Base-by-base conservation (phyloP, 495 filamentous ascomycete species). In the Penicillium steckii region DNA sequence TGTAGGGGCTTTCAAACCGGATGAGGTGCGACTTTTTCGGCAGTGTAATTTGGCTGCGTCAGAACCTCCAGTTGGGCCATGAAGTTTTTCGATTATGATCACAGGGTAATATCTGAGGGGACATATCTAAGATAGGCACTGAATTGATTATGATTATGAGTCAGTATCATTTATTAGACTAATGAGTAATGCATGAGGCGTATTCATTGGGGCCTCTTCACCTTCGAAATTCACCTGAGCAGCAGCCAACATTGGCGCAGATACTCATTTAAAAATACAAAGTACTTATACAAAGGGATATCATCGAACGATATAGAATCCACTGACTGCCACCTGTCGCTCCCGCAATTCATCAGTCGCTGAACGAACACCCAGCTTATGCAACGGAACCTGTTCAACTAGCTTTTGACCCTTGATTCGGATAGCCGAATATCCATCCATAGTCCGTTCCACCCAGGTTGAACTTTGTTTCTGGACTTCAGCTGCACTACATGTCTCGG, bases 21-120 rank as follows among this genome's bases (percentile, higher is more conserved):
- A 86, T 27, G 86, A 90, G 71, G 80, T 88, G 21, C 67, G 87
- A 22, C 53, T 91, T 50, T 90, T 91, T 56, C 69, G 86, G 48
- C 87, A 91, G 73, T 89, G 86, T 69, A 90, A 90, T 62, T 71
- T 89, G 64, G 85, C 86, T 26, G 84, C 80, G 9, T 61, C 55
- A 4, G 60, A 61, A 23, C 48, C 60, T 4, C 63, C 63, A 1
- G 41, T 63, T 4, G 63, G 57, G 2, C 48, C 63, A n/a, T 66
- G 32, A 58, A 6, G 6, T 29, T 29, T 22, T 21, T 29, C n/a
- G 33, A 15, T 0, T 23, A n/a, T 10, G 19, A 40, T 12, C 13
- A 23, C 12, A 42, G 17, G 22, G 10, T 50, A n/a, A 29, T 9
- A 15, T 17, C 6, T 12, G 27, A 29, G 24, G n/a, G n/a, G n/a